These are phyloP conservation scores for Bremia lactucae DNA, from an alignment of 352 stramenopile species.

Conservation along the genomic window DNA sequence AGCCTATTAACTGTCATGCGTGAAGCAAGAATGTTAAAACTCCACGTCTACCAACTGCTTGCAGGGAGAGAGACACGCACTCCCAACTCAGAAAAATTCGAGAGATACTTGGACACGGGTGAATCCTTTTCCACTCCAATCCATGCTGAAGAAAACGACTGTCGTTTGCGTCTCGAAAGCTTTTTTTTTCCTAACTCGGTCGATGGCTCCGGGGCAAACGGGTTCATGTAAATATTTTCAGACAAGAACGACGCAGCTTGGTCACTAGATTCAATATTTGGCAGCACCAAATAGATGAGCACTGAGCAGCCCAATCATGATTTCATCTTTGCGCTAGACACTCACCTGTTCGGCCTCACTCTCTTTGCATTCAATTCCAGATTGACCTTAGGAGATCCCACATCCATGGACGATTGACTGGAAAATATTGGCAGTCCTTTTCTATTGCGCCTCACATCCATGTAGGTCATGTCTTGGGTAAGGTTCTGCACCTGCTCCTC, in stretches of 20 bases:
- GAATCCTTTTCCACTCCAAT: conserved; percentile 16
- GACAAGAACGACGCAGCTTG: conserved; percentile 15
- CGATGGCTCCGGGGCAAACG: conserved; percentile 45
- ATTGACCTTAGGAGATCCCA: conserved; percentile 20
- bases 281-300: too few relatives aligned
- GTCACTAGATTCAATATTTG: conserved; percentile 17
- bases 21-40: neutral
- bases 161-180: conserved; percentile 45
- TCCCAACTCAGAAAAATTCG: conserved; percentile 69
- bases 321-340: too few relatives aligned
- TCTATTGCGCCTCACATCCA: conserved; percentile 37
- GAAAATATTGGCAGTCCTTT: conserved; percentile 35
- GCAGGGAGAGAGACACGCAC: too few relatives aligned
- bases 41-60: neutral
- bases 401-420: conserved; percentile 39
- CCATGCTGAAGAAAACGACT: conserved; percentile 49
- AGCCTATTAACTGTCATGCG: conserved; percentile 51
- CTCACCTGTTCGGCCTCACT: conserved; percentile 22
- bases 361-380: conserved; percentile 22
- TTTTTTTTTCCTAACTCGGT: conserved; percentile 49
- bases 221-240: conserved; percentile 53
- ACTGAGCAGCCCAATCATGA: too few relatives aligned
- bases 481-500: conserved; percentile 62
- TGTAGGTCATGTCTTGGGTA: conserved; percentile 67
- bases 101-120: conserved; percentile 66